These are phyloP conservation scores for Begonia loranthoides DNA, from an alignment of 306 rosid species.

Conservation along the genomic window DNA sequence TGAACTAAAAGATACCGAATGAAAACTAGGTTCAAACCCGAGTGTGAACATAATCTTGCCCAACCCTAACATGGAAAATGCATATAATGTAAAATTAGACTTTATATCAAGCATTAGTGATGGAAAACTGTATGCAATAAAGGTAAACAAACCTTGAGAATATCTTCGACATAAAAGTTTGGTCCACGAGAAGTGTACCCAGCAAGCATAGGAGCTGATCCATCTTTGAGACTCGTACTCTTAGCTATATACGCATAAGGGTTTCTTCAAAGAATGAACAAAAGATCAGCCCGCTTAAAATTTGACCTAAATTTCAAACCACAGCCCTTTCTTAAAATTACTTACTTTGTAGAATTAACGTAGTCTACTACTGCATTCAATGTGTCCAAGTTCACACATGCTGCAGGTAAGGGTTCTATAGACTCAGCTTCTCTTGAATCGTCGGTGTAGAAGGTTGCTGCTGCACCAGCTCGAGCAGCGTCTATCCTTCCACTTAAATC, in stretches of 20 bases:
- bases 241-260: conserved; percentile 15
- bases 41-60: too few relatives aligned
- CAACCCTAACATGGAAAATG: too few relatives aligned
- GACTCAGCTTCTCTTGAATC: too few relatives aligned
- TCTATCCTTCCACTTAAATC: neutral
- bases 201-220: conserved; percentile 11
- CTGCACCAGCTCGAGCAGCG: neutral
- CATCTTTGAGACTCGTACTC: conserved; percentile 6
- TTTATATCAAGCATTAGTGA: too few relatives aligned
- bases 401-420: neutral
- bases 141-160: conserved; percentile 10
- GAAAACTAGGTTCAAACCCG: too few relatives aligned
- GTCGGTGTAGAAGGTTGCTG: too few relatives aligned
- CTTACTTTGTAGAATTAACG: neutral
- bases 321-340: neutral
- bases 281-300: neutral
- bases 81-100: too few relatives aligned
- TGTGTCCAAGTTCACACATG: neutral
- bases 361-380: neutral
- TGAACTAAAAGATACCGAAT: too few relatives aligned
- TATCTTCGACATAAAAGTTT: conserved; percentile 4
- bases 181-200: conserved; percentile 22
- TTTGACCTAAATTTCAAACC: too few relatives aligned
- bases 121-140: too few relatives aligned
- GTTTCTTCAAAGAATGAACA: conserved; percentile 7